These are phyloP conservation scores for Aspergillus asperescens DNA, from an alignment of 495 filamentous ascomycete genomes.

Conservation along the genomic window DNA sequence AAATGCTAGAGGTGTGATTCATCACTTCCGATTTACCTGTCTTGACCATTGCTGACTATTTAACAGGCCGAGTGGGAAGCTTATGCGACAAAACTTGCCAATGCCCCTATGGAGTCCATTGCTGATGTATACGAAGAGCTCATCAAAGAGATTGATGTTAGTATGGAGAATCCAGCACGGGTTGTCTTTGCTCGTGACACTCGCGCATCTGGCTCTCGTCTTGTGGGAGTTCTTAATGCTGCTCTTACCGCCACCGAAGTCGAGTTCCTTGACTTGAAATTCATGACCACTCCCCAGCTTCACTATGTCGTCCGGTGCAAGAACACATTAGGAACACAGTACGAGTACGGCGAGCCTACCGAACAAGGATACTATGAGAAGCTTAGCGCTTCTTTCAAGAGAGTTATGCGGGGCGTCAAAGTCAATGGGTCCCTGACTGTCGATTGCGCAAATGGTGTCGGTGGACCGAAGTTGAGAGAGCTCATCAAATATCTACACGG, in stretches of 20 bases:
- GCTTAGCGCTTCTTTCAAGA: conserved; percentile 70
- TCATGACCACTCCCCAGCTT: conserved; percentile 90
- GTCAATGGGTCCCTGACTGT: conserved; percentile 70
- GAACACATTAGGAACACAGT: conserved; percentile 78
- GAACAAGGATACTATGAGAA: conserved; percentile 96
- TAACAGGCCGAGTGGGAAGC: conserved; percentile 73
- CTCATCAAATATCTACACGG: conserved; percentile 76
- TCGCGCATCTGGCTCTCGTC: conserved; percentile 77
- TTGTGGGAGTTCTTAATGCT: conserved; percentile 70
- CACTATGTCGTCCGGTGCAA: conserved; percentile 94
- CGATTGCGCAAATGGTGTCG: conserved; percentile 95
- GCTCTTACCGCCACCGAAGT: conserved; percentile 70
- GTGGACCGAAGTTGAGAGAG: conserved; percentile 83
- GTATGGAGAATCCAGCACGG: conserved; percentile 61
- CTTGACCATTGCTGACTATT: not conserved
- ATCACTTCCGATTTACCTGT: not conserved
- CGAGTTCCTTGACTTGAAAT: conserved; percentile 72
- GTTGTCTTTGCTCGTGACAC: conserved; percentile 93
- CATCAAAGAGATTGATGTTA: conserved; percentile 66
- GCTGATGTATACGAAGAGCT: conserved; percentile 69
- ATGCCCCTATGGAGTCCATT: conserved; percentile 69
- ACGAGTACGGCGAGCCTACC: conserved; percentile 79
- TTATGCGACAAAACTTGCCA: conserved; percentile 81
- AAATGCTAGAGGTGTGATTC: conserved; percentile 78
- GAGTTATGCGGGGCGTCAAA: conserved; percentile 70